Evolutionary conservation across 306 rosid genomes (phyloP), one percentile per base, ranked within the genome.

Genomic region (Leucaena leucocephala): DNA sequence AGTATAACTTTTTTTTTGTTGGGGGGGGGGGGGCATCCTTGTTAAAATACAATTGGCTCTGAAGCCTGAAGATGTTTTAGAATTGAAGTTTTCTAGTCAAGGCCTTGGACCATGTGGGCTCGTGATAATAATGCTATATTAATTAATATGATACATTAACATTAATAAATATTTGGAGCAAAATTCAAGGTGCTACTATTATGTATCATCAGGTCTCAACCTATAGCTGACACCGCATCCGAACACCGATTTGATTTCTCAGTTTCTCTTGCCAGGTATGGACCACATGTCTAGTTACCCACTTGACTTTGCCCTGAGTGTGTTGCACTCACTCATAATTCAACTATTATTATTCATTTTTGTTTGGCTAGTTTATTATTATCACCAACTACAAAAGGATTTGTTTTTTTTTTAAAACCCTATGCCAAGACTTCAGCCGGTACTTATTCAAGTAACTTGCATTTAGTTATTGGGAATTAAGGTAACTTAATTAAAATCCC

Each of bases 271-370:
- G 43, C 22, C 52, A 8, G 74, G 34, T 34, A 62, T 48, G 74
- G 66, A 65, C 72, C 72, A 76, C 71, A 50, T 50, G 80, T 62
- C 59, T 52, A 27, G 8, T 34, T 44, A 19, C 63, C 63, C 76
- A 44, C 74, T 40, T 70, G 75, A 72, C 65, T 72, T 72, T 52
- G 48, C 49, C 55, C 10, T 72, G 75, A 34, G 36, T 78, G 19
- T 69, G 42, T 8, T 16, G 68, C 44, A 15, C 19, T 27, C 27
- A 27, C 27, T 50, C 16, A 54, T 66, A 58, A 76, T 40, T 8
- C 33, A 52, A 44, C 27, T 0, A 34, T 34, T n/a, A 19, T 27
- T 27, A 1, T 70, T 35, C 52, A 27, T 27, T 27, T 27, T 27
- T 27, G 27, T 27, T 27, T 27, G 1, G 27, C 27, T 27, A 27